These are phyloP conservation scores for Nidula microcarpa DNA, from an alignment of 768 basidiomycete genomes.

Conservation along the genomic window DNA sequence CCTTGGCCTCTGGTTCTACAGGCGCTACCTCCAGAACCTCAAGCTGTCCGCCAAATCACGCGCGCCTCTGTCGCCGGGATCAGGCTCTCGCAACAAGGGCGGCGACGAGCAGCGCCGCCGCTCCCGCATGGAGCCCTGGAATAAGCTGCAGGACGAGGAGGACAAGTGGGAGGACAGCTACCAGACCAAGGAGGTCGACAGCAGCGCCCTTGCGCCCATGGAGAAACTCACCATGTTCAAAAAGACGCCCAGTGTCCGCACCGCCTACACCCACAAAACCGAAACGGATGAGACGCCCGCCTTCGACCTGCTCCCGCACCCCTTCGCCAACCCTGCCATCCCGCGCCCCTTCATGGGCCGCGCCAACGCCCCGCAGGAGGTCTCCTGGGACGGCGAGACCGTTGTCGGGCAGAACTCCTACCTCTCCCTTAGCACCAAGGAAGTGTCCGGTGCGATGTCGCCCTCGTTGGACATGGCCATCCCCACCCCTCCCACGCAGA, in stretches of 20 bases:
- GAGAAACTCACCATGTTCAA: slow-evolving; percentile 69
- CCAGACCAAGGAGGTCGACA: slow-evolving; percentile 38
- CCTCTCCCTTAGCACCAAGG: slow-evolving; percentile 42
- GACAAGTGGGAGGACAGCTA: slow-evolving; percentile 44
- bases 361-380: slow-evolving; percentile 33
- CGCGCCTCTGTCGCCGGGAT: slow-evolving; percentile 20
- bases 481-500: slow-evolving; percentile 57
- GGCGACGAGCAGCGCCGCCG: slow-evolving; percentile 39
- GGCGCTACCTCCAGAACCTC: slow-evolving; percentile 41
- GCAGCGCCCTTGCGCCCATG: slow-evolving; percentile 47
- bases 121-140: slow-evolving; percentile 52
- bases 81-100: slow-evolving; percentile 31
- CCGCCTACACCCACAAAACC: slow-evolving; percentile 47
- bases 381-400: slow-evolving; percentile 57
- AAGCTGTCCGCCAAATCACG: slow-evolving; percentile 21
- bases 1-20: slow-evolving; percentile 53
- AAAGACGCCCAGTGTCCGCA: slow-evolving; percentile 53
- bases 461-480: slow-evolving; percentile 50
- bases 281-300: slow-evolving; percentile 38
- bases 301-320: slow-evolving; percentile 36
- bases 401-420: slow-evolving; percentile 47
- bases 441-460: slow-evolving; percentile 38
- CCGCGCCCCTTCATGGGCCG: slow-evolving; percentile 42
- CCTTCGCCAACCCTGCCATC: slow-evolving; percentile 54
- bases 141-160: slow-evolving; percentile 50